Conservation (phyloP, 2,329 filamentous ascomycete genomes). For the Exophiala sp. region DNA sequence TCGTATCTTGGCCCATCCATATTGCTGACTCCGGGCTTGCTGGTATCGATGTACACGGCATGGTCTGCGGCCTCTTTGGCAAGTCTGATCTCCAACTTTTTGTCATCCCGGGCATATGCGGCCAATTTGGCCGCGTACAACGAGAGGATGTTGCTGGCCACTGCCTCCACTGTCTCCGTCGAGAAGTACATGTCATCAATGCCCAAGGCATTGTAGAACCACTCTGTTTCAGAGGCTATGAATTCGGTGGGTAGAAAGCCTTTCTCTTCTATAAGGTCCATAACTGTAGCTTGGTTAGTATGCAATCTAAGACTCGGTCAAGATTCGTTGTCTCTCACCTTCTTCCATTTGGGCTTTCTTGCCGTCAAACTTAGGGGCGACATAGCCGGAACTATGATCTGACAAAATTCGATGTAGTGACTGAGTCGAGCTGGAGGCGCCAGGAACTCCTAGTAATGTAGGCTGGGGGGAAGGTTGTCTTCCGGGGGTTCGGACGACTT, state of each 20-base stretch:
- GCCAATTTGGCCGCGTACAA: conserved; percentile 96
- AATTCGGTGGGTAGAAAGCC: conserved; percentile 82
- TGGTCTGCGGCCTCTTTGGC: conserved; percentile 94
- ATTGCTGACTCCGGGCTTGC: conserved; percentile 73
- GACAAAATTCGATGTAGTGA: conserved; percentile 63
- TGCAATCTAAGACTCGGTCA: conserved; percentile 12
- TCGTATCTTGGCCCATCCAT: conserved; percentile 84
- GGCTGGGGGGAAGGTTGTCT: conserved; percentile 81
- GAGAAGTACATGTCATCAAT: conserved; percentile 99
- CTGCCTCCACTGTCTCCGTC: conserved; percentile 76
- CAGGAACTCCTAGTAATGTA: conserved; percentile 71
- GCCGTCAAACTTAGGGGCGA: conserved; percentile 88
- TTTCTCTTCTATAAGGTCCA: conserved; percentile 68
- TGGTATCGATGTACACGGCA: conserved; percentile 98
- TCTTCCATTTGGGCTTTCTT: conserved; percentile 85
- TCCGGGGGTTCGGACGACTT: conserved; percentile 47
- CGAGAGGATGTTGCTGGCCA: conserved; percentile 90
- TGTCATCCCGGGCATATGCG: conserved; percentile 86
- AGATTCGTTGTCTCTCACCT: conserved; percentile 46
- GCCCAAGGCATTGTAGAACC: conserved; percentile 97
- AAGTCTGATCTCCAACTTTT: conserved; percentile 85
- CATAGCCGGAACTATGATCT: conserved; percentile 87
- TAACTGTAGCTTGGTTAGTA: conserved; percentile 52
- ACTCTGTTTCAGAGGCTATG: conserved; percentile 77
- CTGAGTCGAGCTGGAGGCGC: conserved; percentile 46